Base-by-base conservation (phyloP, 2,329 filamentous ascomycete species). In the Cercospora nicotianae region DNA sequence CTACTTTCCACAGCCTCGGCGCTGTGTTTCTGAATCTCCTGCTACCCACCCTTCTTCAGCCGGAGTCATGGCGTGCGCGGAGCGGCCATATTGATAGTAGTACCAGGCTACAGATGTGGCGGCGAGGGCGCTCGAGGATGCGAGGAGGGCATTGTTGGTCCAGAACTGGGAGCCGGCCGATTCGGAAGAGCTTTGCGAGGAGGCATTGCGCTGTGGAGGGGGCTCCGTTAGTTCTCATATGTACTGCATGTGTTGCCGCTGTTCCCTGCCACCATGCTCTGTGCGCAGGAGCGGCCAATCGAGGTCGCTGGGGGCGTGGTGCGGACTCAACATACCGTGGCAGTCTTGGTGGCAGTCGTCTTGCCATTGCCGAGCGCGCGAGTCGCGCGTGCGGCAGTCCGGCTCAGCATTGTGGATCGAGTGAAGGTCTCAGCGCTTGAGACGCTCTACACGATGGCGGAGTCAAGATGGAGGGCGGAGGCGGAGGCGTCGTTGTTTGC, bases 51-150 rank as follows among this genome's bases (percentile, higher is more conserved):
- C 95, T 89, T 99, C 95, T 86, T 99, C 95, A 79, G 91, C 91
- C 72, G 93, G 93, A 76, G 94, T 94, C 89, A 91, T 91, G 76
- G 95, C 95, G 82, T 93, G 88, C 71, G 92, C 91, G 77, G 91
- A 89, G 77, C 92, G 89, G 78, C 94, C 95, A 83, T 96, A 98
- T 76, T 96, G 90, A 83, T 97, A 93, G 83, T 94, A 96, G 86
- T 97, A 98, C 93, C 94, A 98, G 76, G 92, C 94, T 78, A 94
- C 89, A 75, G 94, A 94, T 77, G 93, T 94, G 82, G 92, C 85
- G 77, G 94, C 93, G 79, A 93, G 87, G 77, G 91, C 89, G 76
- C 93, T 97, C 76, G 95, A 94, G 79, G 91, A 92, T 78, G 89
- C 88, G 79, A 92, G 93, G 80, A 94, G 91, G 77, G 94, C 86